Conservation (phyloP, 1,284 basidiomycete genomes). For the Leccinum fuscescens region DNA sequence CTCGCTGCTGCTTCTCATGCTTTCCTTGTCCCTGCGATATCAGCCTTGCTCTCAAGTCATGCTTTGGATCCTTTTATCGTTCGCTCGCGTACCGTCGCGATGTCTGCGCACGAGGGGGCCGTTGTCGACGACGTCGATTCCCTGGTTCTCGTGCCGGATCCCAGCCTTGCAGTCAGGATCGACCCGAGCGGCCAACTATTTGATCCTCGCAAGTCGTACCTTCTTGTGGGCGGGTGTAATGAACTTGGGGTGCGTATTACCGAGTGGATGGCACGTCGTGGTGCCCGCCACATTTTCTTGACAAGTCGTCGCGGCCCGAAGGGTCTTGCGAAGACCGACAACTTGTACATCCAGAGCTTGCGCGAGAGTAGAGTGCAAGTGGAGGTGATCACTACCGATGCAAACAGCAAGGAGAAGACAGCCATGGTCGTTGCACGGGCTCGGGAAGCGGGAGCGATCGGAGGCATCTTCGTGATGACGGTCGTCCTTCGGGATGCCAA, state of each 20-base stretch:
- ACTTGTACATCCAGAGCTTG: constrained; percentile 28
- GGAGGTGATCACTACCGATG: constrained; percentile 29
- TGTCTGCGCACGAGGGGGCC: constrained; percentile 10
- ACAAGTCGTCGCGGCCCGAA: constrained; percentile 32
- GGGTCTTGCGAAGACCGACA: constrained; percentile 27
- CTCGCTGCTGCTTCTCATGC: constrained; percentile 17
- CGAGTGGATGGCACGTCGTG: constrained; percentile 31
- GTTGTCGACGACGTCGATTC: constrained; percentile 3
- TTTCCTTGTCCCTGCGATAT: constrained; percentile 15
- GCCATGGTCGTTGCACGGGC: constrained; percentile 23
- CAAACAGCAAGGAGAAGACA: constrained; percentile 19
- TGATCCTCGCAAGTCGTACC: constrained; percentile 32
- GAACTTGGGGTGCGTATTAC: constrained; percentile 34
- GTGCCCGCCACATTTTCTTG: constrained; percentile 32
- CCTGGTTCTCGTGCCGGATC: constrained; percentile 18
- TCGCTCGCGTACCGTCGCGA: constrained; percentile 9
- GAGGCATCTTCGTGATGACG: constrained; percentile 33
- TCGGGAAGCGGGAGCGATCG: constrained; percentile 19
- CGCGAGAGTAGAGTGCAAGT: constrained; percentile 21
- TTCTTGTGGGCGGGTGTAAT: constrained; percentile 32
- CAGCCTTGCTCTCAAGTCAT: constrained; percentile 17
- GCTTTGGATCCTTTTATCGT: constrained; percentile 13
- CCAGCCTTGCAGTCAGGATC: constrained; percentile 8
- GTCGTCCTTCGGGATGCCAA: constrained; percentile 34
- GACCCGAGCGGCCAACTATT: constrained; percentile 31